Base-by-base conservation (phyloP, 345 rosid species). In the Arabis alpina region DNA sequence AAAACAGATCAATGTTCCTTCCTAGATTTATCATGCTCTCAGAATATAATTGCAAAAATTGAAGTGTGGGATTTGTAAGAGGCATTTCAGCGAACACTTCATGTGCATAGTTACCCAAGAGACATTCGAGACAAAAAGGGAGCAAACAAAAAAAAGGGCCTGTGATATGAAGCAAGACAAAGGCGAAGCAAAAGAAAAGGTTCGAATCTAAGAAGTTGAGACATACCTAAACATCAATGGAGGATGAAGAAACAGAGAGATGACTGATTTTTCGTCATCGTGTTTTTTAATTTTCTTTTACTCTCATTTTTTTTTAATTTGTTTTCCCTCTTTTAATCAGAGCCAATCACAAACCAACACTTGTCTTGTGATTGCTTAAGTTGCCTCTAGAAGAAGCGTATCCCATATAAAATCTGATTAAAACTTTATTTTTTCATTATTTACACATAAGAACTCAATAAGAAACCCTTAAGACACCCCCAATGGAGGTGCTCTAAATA, bases 141-240 rank as follows among this genome's bases (percentile, higher is more conserved):
- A 9, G 49, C 28, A 24, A 36, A 16, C 27, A 42, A 36, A 19
- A 19, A 19, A 19, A 19, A 19, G 23, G 23, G 23, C 23, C 23
- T 19, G 23, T 19, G 12, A 11, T 12, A 28, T 10, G 54, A 41
- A 0, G 42, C 43, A 4, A 1, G 44, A 73, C 2, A 55, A 64
- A 64, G 12, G 28, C 13, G 36, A 64, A 40, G 16, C 71, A 27
- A 42, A 53, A 53, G 5, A n/a, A 36, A n/a, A 12, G 4, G 19
- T 48, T 7, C 39, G 37, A 37, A 8, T 12, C 25, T n/a, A 32
- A 48, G 52, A 65, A 57, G 6, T 40, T 50, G 15, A 59, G 54
- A 52, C 54, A 74, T 23, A 74, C 63, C 78, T 53, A 24, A 43
- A 36, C 62, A 66, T 59, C 78, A 65, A 66, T 42, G 72, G 66